Conservation (phyloP, 208 protist genomes). For the Lotmaria passim region DNA sequence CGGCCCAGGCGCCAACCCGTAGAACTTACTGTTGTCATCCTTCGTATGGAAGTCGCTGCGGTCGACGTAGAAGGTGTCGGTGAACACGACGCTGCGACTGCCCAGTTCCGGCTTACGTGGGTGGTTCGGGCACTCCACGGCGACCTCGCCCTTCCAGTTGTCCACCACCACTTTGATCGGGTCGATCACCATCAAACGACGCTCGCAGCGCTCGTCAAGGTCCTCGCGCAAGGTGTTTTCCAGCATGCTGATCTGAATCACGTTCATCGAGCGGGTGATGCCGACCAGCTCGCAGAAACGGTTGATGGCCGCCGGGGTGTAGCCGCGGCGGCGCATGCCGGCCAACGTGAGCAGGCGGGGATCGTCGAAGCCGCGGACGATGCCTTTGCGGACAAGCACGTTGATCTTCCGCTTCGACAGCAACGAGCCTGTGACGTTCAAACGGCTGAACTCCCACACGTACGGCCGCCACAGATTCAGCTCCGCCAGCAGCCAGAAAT, state of each 20-base stretch:
- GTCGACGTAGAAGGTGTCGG: slow-evolving; percentile 97
- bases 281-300: slow-evolving; percentile 96
- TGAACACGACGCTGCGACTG: slow-evolving; percentile 88
- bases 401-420: slow-evolving; percentile 99
- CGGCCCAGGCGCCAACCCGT: slow-evolving; percentile 81
- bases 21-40: slow-evolving; percentile 89
- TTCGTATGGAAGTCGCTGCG: slow-evolving; percentile 94
- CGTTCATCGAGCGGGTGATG: slow-evolving; percentile 92
- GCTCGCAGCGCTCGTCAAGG: slow-evolving; percentile 91
- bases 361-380: slow-evolving; percentile 98
- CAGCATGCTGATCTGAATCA: slow-evolving; percentile 94
- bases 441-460: slow-evolving; percentile 98
- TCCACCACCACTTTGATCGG: slow-evolving; percentile 96
- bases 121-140: slow-evolving; percentile 95
- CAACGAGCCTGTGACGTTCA: slow-evolving; percentile 98
- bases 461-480: slow-evolving; percentile 93
- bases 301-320: slow-evolving; percentile 97
- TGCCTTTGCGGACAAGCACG: slow-evolving; percentile 93
- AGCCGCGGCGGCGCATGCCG: slow-evolving; percentile 97
- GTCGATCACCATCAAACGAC: slow-evolving; percentile 93
- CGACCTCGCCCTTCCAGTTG: slow-evolving; percentile 90
- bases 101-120: slow-evolving; percentile 89
- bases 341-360: slow-evolving; percentile 96
- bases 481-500: slow-evolving; percentile 96
- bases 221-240: slow-evolving; percentile 95